These are phyloP conservation scores for Diaporthe destruens DNA, from an alignment of 2,329 filamentous ascomycete genomes.

Conservation along the genomic window DNA sequence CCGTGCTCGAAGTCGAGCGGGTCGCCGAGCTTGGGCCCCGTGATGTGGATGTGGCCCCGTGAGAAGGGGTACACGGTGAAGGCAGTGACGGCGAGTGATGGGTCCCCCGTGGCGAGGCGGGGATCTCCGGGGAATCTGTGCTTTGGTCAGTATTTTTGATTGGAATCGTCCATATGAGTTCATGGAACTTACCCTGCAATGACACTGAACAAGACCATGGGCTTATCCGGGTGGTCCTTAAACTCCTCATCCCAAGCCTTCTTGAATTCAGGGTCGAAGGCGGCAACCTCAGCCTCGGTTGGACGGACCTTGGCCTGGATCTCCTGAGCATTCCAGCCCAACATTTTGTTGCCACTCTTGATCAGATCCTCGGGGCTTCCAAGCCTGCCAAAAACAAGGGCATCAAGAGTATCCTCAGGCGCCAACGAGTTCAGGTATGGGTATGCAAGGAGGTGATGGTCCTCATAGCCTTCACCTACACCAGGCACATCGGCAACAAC, in stretches of 20 bases:
- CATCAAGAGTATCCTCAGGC: slow-evolving; percentile 10
- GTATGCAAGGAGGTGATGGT: slow-evolving; percentile 34
- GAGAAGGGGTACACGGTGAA: slow-evolving; percentile 33
- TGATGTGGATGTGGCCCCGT: slow-evolving; percentile 45
- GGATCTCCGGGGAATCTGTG: slow-evolving; percentile 24
- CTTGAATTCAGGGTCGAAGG: slow-evolving; percentile 44
- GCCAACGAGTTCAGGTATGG: slow-evolving; percentile 17
- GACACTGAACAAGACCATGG: slow-evolving; percentile 40
- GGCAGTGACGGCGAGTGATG: slow-evolving; percentile 20
- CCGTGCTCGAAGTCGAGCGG: slow-evolving; percentile 64
- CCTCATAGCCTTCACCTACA: slow-evolving; percentile 67
- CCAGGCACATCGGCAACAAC: slow-evolving; percentile 61
- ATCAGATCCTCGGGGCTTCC: slow-evolving; percentile 40
- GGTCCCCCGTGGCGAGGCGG: slow-evolving; percentile 45
- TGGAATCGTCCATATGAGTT: not conserved
- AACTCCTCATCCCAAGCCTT: slow-evolving; percentile 45
- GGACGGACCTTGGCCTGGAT: slow-evolving; percentile 45
- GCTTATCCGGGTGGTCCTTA: slow-evolving; percentile 41
- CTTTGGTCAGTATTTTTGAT: not conserved
- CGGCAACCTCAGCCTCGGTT: slow-evolving; percentile 43
- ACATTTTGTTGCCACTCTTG: slow-evolving; percentile 38
- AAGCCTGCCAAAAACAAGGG: not conserved
- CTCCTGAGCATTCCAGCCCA: slow-evolving; percentile 46
- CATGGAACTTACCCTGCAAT: slow-evolving; percentile 38
- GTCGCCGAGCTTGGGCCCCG: slow-evolving; percentile 46